These are phyloP conservation scores for Fusarium falciforme DNA, from an alignment of 2,329 filamentous ascomycete genomes.

Conservation along the genomic window DNA sequence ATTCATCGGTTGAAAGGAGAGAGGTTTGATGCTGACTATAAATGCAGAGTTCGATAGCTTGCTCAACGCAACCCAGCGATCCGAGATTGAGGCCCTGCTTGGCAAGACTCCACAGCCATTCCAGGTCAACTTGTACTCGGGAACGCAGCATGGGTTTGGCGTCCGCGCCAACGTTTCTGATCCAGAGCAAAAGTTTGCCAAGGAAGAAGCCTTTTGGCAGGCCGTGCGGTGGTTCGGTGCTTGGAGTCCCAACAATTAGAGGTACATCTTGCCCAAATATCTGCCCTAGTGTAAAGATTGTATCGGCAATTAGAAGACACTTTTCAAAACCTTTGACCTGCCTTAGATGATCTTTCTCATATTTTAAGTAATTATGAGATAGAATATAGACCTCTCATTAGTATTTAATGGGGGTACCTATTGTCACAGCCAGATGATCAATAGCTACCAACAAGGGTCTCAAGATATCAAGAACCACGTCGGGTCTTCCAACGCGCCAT, in stretches of 20 bases:
- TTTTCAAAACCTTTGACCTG: neutral
- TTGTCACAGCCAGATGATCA: too few relatives aligned
- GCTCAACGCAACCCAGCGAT: constrained; percentile 12
- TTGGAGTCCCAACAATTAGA: constrained; percentile 38
- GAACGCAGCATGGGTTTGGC: constrained; percentile 77
- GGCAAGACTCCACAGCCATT: constrained; percentile 56
- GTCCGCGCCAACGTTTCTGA: constrained; percentile 69
- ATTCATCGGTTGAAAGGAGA: neutral
- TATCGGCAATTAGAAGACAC: neutral
- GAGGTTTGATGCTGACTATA: neutral
- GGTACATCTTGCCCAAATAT: neutral
- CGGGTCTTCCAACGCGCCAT: neutral
- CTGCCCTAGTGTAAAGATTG: neutral
- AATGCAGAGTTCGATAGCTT: constrained; percentile 15
- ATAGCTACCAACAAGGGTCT: too few relatives aligned
- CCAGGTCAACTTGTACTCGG: constrained; percentile 74
- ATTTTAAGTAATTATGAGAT: neutral
- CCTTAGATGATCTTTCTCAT: neutral
- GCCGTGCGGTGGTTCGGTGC: constrained; percentile 78
- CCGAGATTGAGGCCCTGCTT: constrained; percentile 22
- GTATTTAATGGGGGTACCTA: too few relatives aligned
- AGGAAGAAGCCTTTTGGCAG: constrained; percentile 80
- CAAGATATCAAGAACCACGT: neutral
- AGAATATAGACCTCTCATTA: too few relatives aligned
- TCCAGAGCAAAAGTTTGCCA: constrained; percentile 70